Percentiles rank a stretch among this genome's conserved stretches.
Evolutionary conservation across 768 basidiomycete genomes (phyloP).

Genomic region (Mycena latifolia): DNA sequence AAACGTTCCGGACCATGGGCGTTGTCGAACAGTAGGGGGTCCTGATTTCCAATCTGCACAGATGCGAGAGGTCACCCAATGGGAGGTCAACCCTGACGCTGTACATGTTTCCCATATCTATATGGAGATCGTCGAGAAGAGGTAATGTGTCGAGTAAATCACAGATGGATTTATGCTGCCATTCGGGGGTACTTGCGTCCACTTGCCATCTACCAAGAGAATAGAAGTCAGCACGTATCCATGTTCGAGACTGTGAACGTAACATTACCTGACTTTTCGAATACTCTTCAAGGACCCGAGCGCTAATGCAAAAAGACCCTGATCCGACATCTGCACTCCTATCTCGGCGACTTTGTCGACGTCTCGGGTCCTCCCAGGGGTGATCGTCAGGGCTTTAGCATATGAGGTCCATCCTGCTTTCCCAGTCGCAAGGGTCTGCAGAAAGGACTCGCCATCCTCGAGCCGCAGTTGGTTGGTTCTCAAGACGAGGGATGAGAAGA

Average conservation of each 20-base stretch:
- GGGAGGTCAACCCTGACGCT: not conserved
- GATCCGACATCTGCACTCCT: not conserved
- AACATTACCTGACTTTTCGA: not conserved
- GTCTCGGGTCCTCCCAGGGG: not conserved
- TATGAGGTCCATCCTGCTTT: constrained; percentile 2
- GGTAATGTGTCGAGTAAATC: not conserved
- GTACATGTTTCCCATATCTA: not conserved
- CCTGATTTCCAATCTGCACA: not conserved
- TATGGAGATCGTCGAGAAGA: not conserved
- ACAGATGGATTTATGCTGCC: not conserved
- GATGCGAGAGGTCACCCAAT: not conserved
- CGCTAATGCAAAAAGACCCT: not conserved
- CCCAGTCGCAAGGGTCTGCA: not conserved
- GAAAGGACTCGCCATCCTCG: no score
- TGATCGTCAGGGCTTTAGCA: not conserved
- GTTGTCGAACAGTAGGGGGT: not conserved
- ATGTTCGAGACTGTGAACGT: not conserved
- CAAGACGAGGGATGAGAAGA: no score
- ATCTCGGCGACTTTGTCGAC: not conserved
- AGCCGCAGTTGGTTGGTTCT: no score
- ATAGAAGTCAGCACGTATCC: not conserved
- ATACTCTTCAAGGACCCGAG: constrained; percentile 4
- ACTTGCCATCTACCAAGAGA: not conserved
- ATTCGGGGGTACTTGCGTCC: not conserved
- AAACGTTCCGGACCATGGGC: not conserved